A percentile compares a stretch with the other conserved stretches of the same genome.
Evolutionary conservation across 805 yeast genomes (phyloP).

Genomic region (Kluyveromyces nonfermentans): DNA sequence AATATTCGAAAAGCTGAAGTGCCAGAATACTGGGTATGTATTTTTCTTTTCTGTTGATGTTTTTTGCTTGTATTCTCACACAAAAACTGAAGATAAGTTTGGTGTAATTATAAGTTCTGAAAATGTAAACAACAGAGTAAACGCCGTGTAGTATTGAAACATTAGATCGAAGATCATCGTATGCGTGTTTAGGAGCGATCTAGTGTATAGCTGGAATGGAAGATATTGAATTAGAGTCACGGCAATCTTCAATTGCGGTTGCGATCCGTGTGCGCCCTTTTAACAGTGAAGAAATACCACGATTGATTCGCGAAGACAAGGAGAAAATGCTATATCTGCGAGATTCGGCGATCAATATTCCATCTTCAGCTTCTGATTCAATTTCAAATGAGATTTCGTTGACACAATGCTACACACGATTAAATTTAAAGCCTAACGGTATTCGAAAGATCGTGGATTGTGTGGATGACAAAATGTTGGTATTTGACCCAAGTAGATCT

Average conservation of each 20-base stretch:
- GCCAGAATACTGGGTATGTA: too few species aligned
- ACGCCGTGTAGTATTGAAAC: background rate
- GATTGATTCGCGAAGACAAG: conserved; percentile 34
- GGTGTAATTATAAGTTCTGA: background rate
- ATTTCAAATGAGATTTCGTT: conserved; percentile 4
- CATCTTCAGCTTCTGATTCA: background rate
- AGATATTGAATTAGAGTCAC: conserved; percentile 5
- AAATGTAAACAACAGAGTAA: background rate
- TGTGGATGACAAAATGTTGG: conserved; percentile 76
- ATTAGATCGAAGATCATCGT: background rate
- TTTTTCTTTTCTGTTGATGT: too few species aligned
- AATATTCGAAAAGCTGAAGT: too few species aligned
- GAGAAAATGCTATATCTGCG: conserved; percentile 12
- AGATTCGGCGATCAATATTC: background rate
- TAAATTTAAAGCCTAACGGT: conserved; percentile 34
- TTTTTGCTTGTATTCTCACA: too few species aligned
- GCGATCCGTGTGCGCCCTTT: conserved; percentile 83
- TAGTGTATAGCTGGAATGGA: background rate
- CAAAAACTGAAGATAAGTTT: background rate
- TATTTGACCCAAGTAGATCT: conserved; percentile 75
- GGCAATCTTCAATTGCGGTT: conserved; percentile 58
- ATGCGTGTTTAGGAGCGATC: background rate
- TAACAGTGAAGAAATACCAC: conserved; percentile 46
- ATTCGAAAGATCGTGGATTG: conserved; percentile 65
- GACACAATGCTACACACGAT: background rate